phyloP scores from a whole-genome alignment of 2,329 filamentous ascomycete species.

The Colletotrichum cereale region DNA sequence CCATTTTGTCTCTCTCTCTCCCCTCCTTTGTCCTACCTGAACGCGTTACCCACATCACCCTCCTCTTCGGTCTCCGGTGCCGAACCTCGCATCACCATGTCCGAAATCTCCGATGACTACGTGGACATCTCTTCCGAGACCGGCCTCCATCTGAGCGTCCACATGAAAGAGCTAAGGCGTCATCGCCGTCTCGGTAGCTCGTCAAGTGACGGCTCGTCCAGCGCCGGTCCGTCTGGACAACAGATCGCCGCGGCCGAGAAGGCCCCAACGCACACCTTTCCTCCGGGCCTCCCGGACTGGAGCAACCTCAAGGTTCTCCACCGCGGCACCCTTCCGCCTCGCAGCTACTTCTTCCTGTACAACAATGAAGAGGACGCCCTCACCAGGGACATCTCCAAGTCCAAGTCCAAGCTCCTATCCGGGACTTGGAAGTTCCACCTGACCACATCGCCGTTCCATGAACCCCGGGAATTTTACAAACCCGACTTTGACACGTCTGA shows the following conservation, averaged over 20 bases:
- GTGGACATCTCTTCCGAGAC: constrained; percentile 33
- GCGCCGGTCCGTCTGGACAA: constrained; percentile 12
- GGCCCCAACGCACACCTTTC: constrained; percentile 43
- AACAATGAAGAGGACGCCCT: constrained; percentile 61
- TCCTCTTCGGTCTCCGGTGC: constrained; percentile 22
- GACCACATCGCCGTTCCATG: constrained; percentile 59
- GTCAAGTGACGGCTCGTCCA: constrained; percentile 34
- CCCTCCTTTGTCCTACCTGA: constrained; percentile 12
- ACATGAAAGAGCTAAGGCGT: constrained; percentile 31
- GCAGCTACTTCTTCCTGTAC: constrained; percentile 68
- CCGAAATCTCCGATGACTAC: constrained; percentile 40
- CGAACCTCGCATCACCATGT: constrained; percentile 33
- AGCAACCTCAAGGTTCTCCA: constrained; percentile 70
- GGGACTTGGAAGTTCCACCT: constrained; percentile 68
- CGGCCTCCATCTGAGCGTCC: constrained; percentile 35
- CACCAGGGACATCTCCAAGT: constrained; percentile 52
- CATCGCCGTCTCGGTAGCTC: constrained; percentile 21
- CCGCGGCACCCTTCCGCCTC: constrained; percentile 66
- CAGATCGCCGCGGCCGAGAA: background rate
- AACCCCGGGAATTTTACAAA: constrained; percentile 56
- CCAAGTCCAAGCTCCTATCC: constrained; percentile 60
- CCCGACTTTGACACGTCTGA: constrained; percentile 50
- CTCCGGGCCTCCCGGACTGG: constrained; percentile 64
- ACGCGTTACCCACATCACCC: constrained; percentile 10
- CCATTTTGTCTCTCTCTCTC: constrained; percentile 13